These are phyloP conservation scores for Solanum tacnaense DNA, from an alignment of 257 asterid genomes.

Conservation along the genomic window DNA sequence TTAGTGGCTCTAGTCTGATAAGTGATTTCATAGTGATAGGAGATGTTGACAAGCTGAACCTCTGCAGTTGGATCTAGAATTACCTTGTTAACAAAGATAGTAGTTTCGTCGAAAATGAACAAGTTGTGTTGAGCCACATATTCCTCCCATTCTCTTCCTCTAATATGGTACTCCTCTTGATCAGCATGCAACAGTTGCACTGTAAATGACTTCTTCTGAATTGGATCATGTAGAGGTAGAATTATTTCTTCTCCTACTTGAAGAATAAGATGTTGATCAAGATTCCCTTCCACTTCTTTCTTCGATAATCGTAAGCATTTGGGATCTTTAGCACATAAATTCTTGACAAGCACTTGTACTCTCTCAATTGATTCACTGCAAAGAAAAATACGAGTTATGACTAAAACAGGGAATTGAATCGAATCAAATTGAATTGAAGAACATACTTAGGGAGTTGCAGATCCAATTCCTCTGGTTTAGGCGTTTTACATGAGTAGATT, in stretches of 20 bases:
- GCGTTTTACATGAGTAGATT: background rate
- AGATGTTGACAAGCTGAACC: background rate
- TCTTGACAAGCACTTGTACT: too few species aligned
- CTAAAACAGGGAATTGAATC: background rate
- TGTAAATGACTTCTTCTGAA: background rate
- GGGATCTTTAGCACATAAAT: background rate
- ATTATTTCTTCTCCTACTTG: background rate
- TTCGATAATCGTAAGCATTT: background rate
- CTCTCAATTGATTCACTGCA: too few species aligned
- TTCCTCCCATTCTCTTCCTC: background rate
- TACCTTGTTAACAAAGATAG: background rate
- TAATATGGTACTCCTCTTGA: background rate
- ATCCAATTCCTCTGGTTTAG: too few species aligned
- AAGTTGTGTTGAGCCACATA: background rate
- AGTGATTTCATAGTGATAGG: background rate
- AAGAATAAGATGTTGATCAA: background rate
- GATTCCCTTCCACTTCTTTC: background rate
- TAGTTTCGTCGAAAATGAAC: background rate
- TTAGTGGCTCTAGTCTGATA: background rate
- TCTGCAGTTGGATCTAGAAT: background rate
- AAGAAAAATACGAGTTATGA: too few species aligned
- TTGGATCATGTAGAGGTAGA: background rate
- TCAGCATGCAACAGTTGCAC: background rate
- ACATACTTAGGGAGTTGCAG: background rate
- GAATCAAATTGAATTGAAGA: background rate